Conservation (phyloP, 441 rosid species). For the Breynia disticha region DNA sequence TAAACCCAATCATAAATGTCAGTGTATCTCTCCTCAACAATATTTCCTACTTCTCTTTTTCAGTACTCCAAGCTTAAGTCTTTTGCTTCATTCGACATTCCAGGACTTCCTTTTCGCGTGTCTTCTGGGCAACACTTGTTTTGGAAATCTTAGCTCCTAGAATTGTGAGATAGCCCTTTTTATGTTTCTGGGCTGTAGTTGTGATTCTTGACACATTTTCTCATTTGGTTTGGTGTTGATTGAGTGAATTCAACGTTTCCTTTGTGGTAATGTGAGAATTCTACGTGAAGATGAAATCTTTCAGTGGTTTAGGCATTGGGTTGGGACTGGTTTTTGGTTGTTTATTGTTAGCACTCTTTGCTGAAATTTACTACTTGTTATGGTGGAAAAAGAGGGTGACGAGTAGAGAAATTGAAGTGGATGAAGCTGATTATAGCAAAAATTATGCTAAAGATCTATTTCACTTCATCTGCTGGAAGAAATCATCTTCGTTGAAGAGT, state of each 20-base stretch:
- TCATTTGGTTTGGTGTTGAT: no score
- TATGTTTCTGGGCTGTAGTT: no score
- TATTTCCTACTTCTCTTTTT: no score
- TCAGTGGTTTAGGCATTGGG: conserved; percentile 56
- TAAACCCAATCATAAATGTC: no score
- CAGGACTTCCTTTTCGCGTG: no score
- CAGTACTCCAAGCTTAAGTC: no score
- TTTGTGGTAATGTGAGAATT: neutral
- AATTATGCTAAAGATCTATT: conserved; percentile 49
- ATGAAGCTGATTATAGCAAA: conserved; percentile 25
- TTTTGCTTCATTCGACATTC: no score
- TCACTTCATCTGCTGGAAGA: conserved; percentile 63
- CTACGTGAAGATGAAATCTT: conserved; percentile 37
- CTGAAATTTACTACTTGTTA: conserved; percentile 59
- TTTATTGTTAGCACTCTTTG: conserved; percentile 62
- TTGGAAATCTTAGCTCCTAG: no score
- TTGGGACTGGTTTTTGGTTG: conserved; percentile 65
- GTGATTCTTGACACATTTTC: no score
- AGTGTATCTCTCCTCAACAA: no score
- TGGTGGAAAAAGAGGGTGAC: conserved; percentile 49
- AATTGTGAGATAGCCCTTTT: no score
- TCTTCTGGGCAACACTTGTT: no score
- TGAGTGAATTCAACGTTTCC: neutral
- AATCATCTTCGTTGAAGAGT: conserved; percentile 29
- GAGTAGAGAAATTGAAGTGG: conserved; percentile 35